Percentiles rank a stretch among this genome's conserved stretches.
Conservation (phyloP, 768 basidiomycete genomes). For the Cytidiella melzeri region DNA sequence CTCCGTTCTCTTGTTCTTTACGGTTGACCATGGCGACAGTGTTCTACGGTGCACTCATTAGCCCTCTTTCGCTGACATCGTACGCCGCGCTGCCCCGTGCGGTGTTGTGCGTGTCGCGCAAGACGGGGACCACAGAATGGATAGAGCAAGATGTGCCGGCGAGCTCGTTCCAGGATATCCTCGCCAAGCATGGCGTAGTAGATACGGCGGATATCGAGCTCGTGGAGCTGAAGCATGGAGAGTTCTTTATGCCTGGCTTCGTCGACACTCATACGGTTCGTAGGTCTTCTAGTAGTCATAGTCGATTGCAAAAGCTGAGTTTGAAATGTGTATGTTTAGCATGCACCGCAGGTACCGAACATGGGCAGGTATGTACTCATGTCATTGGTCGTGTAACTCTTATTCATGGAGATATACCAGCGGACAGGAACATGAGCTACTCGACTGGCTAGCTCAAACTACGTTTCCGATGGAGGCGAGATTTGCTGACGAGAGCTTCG, state of each 20-base stretch:
- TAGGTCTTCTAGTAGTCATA: no score
- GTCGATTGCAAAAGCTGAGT: neutral
- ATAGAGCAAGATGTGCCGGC: constrained; percentile 52
- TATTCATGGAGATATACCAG: constrained; percentile 28
- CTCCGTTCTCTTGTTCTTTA: no score
- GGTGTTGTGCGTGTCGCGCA: constrained; percentile 43
- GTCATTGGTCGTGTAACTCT: neutral
- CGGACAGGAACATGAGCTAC: constrained; percentile 79
- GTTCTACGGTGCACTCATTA: constrained; percentile 55
- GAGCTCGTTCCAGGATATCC: constrained; percentile 40
- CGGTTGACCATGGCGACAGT: constrained; percentile 37
- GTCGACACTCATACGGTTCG: constrained; percentile 89
- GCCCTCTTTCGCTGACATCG: constrained; percentile 37
- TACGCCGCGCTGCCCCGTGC: constrained; percentile 45
- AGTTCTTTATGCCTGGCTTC: constrained; percentile 83
- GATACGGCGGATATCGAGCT: constrained; percentile 20
- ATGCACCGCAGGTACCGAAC: constrained; percentile 78
- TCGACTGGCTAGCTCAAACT: constrained; percentile 80
- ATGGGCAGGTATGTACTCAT: constrained; percentile 40
- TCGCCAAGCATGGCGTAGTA: constrained; percentile 44
- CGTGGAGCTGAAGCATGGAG: constrained; percentile 34
- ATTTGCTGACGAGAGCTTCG: constrained; percentile 67
- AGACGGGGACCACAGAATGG: constrained; percentile 62
- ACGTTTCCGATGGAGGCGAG: constrained; percentile 87
- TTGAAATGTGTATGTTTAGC: constrained; percentile 34